Percentiles rank a stretch among this genome's conserved stretches.
Conservation (phyloP, 2,329 filamentous ascomycete species). For the Septoria linicola region DNA sequence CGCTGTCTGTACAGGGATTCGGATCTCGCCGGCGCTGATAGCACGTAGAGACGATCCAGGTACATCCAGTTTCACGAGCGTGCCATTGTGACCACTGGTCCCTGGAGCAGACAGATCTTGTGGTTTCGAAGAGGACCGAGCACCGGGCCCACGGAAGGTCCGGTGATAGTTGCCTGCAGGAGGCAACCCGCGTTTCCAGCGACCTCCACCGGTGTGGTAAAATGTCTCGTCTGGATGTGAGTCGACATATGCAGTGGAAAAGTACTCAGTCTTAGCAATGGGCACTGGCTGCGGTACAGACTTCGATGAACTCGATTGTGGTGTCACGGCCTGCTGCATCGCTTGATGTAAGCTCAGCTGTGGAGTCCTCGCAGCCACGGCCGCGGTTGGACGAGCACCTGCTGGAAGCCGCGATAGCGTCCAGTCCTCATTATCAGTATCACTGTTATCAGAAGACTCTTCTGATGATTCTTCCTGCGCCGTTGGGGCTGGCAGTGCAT, state of each 20-base stretch:
- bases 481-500: not conserved
- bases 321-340: not conserved
- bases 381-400: not conserved
- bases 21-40: not conserved
- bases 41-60: too few relatives aligned
- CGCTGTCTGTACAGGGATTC: too few relatives aligned
- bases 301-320: not conserved
- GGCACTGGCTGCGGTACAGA: not conserved
- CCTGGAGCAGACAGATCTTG: not conserved
- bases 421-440: conserved; percentile 11
- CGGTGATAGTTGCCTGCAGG: conserved; percentile 3
- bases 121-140: not conserved
- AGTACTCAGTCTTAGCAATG: not conserved
- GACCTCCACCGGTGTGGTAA: conserved; percentile 20
- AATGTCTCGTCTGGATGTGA: conserved; percentile 22
- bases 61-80: too few relatives aligned
- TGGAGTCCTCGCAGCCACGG: not conserved
- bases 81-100: not conserved
- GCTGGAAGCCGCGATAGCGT: not conserved
- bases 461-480: not conserved
- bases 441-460: conserved; percentile 7
- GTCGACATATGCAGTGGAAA: conserved; percentile 17
- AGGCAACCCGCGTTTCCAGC: conserved; percentile 17
- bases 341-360: not conserved
- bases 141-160: conserved; percentile 13